These are phyloP conservation scores for Sporormia fimetaria DNA, from an alignment of 495 filamentous ascomycete species.

Conservation along the genomic window DNA sequence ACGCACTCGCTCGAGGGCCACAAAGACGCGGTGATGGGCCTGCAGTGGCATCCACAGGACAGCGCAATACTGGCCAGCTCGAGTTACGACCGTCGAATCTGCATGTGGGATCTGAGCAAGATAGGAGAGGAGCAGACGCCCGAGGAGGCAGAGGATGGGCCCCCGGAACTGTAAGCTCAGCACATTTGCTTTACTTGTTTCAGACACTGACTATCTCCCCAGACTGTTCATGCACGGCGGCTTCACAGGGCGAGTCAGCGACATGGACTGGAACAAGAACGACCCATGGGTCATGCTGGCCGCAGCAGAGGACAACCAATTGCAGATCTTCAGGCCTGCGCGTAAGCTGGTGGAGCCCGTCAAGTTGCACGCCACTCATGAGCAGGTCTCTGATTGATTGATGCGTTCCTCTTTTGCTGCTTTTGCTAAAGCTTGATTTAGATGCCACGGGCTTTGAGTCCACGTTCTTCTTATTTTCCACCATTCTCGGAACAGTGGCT, in stretches of 20 bases:
- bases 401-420: background rate
- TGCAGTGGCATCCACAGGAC: slow-evolving; percentile 89
- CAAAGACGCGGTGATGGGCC: slow-evolving; percentile 73
- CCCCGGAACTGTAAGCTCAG: slow-evolving; percentile 73
- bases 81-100: slow-evolving; percentile 82
- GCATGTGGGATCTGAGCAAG: slow-evolving; percentile 90
- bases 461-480: too few relatives aligned
- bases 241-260: slow-evolving; percentile 88
- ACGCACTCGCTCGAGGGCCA: slow-evolving; percentile 80
- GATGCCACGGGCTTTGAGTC: too few relatives aligned
- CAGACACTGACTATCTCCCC: slow-evolving; percentile 4
- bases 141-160: slow-evolving; percentile 93
- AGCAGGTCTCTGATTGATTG: slow-evolving; percentile 22
- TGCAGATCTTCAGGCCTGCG: slow-evolving; percentile 95
- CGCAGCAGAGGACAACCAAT: slow-evolving; percentile 90
- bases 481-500: too few relatives aligned
- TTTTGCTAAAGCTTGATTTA: too few relatives aligned
- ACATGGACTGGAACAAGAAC: slow-evolving; percentile 95
- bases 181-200: background rate
- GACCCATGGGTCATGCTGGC: slow-evolving; percentile 92
- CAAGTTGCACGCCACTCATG: slow-evolving; percentile 16
- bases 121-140: slow-evolving; percentile 89
- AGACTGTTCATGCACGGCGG: slow-evolving; percentile 89
- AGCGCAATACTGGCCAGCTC: slow-evolving; percentile 76
- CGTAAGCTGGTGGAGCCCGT: slow-evolving; percentile 37